phyloP scores from a whole-genome alignment of 108 stramenopile species.

The Schizochytrium sp. region DNA sequence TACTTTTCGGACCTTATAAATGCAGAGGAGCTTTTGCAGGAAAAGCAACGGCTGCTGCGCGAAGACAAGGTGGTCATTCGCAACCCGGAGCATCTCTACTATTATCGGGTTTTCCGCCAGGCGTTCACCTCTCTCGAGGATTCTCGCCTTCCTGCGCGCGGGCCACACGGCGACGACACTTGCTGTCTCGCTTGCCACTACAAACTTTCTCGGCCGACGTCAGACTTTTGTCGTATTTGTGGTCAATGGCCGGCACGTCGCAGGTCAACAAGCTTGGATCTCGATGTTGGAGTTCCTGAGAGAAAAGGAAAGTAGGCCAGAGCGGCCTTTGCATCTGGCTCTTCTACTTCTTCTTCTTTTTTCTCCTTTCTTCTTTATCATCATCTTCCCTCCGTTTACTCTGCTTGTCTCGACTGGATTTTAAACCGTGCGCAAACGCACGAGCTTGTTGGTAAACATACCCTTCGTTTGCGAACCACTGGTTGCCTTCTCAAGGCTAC shows the following conservation, averaged over 20 bases:
- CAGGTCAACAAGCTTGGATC: neutral
- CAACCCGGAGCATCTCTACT: constrained; percentile 15
- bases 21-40: neutral
- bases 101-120: neutral
- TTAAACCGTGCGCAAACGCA: too few species aligned
- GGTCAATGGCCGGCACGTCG: constrained; percentile 25
- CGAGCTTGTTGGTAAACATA: too few species aligned
- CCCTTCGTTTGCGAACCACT: too few species aligned
- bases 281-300: neutral
- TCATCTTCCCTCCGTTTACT: too few species aligned
- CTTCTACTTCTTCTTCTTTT: too few species aligned
- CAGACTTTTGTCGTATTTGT: constrained; percentile 30
- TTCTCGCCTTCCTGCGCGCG: neutral
- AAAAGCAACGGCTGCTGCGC: neutral
- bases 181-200: neutral
- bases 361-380: too few species aligned
- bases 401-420: too few species aligned
- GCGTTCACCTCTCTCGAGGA: neutral
- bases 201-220: neutral
- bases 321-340: too few species aligned
- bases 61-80: neutral
- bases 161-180: neutral
- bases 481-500: too few species aligned
- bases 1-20: neutral
- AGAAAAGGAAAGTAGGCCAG: too few species aligned